Evolutionary conservation across 352 stramenopile genomes (phyloP).

Genomic region (Phytophthora rubi): DNA sequence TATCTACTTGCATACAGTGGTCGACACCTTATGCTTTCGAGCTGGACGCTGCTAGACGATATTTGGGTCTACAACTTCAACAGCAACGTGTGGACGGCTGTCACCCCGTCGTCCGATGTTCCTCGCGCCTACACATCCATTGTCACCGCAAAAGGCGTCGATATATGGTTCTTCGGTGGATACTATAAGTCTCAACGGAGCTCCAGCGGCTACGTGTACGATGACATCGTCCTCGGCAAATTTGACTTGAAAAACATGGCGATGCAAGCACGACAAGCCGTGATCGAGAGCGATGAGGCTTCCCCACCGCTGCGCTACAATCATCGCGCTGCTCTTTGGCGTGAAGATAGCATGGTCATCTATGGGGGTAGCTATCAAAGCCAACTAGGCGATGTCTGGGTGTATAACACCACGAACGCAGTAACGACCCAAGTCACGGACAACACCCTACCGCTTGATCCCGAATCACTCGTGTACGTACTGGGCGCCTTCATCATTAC

Average conservation of each 20-base stretch:
- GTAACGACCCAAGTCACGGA: constrained; percentile 23
- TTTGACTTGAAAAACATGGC: constrained; percentile 34
- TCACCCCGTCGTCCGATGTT: constrained; percentile 21
- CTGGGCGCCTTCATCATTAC: constrained; percentile 70
- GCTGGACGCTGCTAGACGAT: constrained; percentile 62
- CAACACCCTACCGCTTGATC: constrained; percentile 50
- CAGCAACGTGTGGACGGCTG: constrained; percentile 44
- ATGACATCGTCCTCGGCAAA: constrained; percentile 57
- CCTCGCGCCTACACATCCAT: constrained; percentile 73
- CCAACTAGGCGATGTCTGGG: constrained; percentile 72
- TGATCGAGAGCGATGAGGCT: constrained; percentile 14
- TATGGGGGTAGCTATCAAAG: constrained; percentile 78
- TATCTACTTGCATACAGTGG: constrained; percentile 71
- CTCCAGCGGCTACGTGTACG: constrained; percentile 72
- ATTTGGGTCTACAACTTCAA: constrained; percentile 68
- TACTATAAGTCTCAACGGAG: constrained; percentile 68
- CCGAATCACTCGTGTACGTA: constrained; percentile 79
- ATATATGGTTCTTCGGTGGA: constrained; percentile 80
- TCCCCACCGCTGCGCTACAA: constrained; percentile 72
- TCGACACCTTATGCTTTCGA: constrained; percentile 49
- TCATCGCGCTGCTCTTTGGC: constrained; percentile 61
- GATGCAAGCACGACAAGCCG: constrained; percentile 24
- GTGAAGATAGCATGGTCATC: constrained; percentile 59
- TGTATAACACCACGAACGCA: constrained; percentile 65
- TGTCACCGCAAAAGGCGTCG: constrained; percentile 44